A percentile compares a stretch with the other conserved stretches of the same genome.
phyloP scores from a whole-genome alignment of 202 grass and related monocot species.

The Cymbopogon flexuosus region DNA sequence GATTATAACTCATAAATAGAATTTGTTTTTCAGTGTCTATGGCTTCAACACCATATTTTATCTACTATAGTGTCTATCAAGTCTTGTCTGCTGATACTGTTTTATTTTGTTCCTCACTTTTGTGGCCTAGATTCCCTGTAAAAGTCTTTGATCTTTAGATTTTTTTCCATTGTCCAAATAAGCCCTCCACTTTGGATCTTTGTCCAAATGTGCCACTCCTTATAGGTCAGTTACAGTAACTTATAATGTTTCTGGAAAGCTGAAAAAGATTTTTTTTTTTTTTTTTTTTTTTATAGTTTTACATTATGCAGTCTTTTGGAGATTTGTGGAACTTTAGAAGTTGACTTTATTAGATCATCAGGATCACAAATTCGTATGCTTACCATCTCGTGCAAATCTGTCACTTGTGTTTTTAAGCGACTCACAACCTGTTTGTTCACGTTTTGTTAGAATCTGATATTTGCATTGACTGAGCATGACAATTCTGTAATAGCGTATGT shows the following conservation, averaged over 20 bases:
- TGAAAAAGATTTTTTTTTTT: background rate
- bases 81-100: background rate
- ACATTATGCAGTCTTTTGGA: background rate
- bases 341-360: background rate
- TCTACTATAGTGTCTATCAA: background rate
- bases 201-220: background rate
- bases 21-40: background rate
- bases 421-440: background rate
- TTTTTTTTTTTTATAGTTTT: background rate
- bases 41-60: background rate
- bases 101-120: background rate
- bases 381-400: background rate
- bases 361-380: background rate
- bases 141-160: background rate
- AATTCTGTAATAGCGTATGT: background rate
- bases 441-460: constrained; percentile 1
- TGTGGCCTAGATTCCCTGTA: background rate
- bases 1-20: background rate
- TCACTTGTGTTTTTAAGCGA: background rate
- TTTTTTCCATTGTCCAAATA: background rate
- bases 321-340: background rate
- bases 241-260: background rate
- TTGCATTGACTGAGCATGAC: background rate
- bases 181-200: background rate
- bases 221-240: background rate